phyloP scores from a whole-genome alignment of 2,329 filamentous ascomycete genomes.

The Ophioceras dolichostomum region DNA sequence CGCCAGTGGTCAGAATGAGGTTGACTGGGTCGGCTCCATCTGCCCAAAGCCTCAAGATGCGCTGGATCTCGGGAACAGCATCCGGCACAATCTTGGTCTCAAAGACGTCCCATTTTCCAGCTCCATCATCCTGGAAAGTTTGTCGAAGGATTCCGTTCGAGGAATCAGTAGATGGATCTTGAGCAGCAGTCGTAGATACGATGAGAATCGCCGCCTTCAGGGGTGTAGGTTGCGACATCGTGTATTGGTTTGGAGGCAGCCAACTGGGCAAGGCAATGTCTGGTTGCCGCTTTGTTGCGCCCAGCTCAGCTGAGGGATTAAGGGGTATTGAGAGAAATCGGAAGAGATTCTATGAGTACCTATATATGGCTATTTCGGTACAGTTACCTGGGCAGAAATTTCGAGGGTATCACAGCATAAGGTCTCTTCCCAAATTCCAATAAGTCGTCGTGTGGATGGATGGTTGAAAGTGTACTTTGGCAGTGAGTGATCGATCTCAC shows the following conservation, averaged over 20 bases:
- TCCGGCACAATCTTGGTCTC: slow-evolving; percentile 71
- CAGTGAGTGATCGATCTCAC: no score
- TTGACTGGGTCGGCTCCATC: slow-evolving; percentile 53
- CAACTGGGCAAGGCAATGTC: no score
- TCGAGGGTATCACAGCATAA: no score
- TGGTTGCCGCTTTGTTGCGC: no score
- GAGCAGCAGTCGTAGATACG: slow-evolving; percentile 79
- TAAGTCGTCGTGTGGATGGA: no score
- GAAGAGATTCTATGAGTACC: no score
- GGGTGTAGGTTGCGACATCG: slow-evolving; percentile 25
- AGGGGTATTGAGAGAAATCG: no score
- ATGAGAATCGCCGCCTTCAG: slow-evolving; percentile 71
- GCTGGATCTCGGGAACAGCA: slow-evolving; percentile 61
- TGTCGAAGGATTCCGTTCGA: slow-evolving; percentile 54
- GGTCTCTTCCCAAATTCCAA: no score
- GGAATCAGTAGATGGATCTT: slow-evolving; percentile 67
- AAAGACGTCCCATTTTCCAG: slow-evolving; percentile 57
- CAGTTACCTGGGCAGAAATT: no score
- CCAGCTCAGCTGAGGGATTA: no score
- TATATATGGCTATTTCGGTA: no score
- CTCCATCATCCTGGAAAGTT: slow-evolving; percentile 55
- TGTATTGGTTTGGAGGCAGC: background rate
- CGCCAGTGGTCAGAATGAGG: slow-evolving; percentile 78
- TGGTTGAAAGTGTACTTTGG: no score
- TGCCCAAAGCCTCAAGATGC: slow-evolving; percentile 58